Percentiles rank a stretch among this genome's conserved stretches.
Evolutionary conservation across 1,139 yeast genomes (phyloP).

Genomic region (Blastobotrys serpentis): DNA sequence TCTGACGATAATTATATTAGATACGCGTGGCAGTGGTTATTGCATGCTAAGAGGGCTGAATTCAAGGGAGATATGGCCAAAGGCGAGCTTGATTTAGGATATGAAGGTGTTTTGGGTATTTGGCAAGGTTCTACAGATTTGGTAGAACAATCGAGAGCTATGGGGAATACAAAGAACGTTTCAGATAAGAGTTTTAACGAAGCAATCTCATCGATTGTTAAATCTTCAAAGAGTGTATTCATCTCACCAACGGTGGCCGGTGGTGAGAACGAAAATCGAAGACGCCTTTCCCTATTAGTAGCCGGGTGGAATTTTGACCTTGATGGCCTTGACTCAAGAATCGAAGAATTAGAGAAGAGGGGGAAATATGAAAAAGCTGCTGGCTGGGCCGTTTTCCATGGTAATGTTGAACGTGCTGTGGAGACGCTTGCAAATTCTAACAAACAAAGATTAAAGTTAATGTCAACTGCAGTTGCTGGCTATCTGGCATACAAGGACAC

Average conservation of each 20-base stretch:
- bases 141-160: slow-evolving; percentile 41
- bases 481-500: slow-evolving; percentile 69
- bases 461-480: slow-evolving; percentile 94
- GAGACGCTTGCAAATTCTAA: slow-evolving; percentile 60
- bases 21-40: slow-evolving; percentile 89
- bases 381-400: slow-evolving; percentile 96
- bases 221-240: slow-evolving; percentile 37
- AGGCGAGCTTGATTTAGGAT: slow-evolving; percentile 73
- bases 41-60: slow-evolving; percentile 65
- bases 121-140: slow-evolving; percentile 81
- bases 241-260: slow-evolving; percentile 31
- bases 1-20: slow-evolving; percentile 55
- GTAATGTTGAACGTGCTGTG: slow-evolving; percentile 79
- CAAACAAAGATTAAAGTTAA: slow-evolving; percentile 63
- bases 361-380: slow-evolving; percentile 88
- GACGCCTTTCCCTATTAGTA: slow-evolving; percentile 77
- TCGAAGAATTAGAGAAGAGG: slow-evolving; percentile 52
- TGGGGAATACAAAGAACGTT: slow-evolving; percentile 18
- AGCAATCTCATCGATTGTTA: slow-evolving; percentile 26
- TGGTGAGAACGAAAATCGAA: slow-evolving; percentile 42
- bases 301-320: slow-evolving; percentile 91
- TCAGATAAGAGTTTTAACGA: slow-evolving; percentile 29
- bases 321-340: slow-evolving; percentile 70
- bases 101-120: slow-evolving; percentile 82
- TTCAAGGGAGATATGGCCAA: slow-evolving; percentile 68